A percentile compares a stretch with the other conserved stretches of the same genome.
These are phyloP conservation scores for Albophoma yamanashiensis DNA, from an alignment of 2,329 filamentous ascomycete genomes.

Conservation along the genomic window DNA sequence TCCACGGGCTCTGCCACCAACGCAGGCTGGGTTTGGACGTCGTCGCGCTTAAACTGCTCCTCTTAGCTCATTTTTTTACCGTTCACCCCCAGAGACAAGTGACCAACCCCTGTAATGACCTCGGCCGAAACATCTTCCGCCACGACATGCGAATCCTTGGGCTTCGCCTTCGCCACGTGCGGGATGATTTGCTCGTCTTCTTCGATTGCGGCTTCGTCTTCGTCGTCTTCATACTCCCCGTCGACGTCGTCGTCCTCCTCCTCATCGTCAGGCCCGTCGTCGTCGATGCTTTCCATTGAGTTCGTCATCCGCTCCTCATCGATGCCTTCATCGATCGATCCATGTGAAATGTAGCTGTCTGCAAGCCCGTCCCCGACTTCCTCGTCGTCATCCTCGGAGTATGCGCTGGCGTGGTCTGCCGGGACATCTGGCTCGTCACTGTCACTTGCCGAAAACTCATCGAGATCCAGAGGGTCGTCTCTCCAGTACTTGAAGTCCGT, in stretches of 20 bases:
- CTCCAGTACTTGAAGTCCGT: slow-evolving; percentile 98
- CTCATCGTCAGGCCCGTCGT: slow-evolving; percentile 20
- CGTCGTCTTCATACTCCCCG: slow-evolving; percentile 12
- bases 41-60: slow-evolving; percentile 6
- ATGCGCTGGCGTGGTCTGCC: slow-evolving; percentile 30
- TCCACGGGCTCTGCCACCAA: slow-evolving; percentile 15
- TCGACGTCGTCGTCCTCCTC: slow-evolving; percentile 34
- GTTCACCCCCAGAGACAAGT: slow-evolving; percentile 36
- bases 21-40: slow-evolving; percentile 3
- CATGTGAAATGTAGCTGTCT: slow-evolving; percentile 44
- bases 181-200: slow-evolving; percentile 7
- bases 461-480: slow-evolving; percentile 69
- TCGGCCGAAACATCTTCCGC: slow-evolving; percentile 42
- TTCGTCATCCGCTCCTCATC: slow-evolving; percentile 26
- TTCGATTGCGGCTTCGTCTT: slow-evolving; percentile 11
- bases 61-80: slow-evolving; percentile 19
- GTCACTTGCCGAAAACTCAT: slow-evolving; percentile 82
- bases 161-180: slow-evolving; percentile 5
- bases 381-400: slow-evolving; percentile 34
- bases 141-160: slow-evolving; percentile 9
- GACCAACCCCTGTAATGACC: slow-evolving; percentile 48
- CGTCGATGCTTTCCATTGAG: slow-evolving; percentile 29
- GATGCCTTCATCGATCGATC: slow-evolving; percentile 31
- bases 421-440: slow-evolving; percentile 42
- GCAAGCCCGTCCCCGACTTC: slow-evolving; percentile 32